Evolutionary conservation across 352 stramenopile species (phyloP).

Genomic region (Pythium chondricola): DNA sequence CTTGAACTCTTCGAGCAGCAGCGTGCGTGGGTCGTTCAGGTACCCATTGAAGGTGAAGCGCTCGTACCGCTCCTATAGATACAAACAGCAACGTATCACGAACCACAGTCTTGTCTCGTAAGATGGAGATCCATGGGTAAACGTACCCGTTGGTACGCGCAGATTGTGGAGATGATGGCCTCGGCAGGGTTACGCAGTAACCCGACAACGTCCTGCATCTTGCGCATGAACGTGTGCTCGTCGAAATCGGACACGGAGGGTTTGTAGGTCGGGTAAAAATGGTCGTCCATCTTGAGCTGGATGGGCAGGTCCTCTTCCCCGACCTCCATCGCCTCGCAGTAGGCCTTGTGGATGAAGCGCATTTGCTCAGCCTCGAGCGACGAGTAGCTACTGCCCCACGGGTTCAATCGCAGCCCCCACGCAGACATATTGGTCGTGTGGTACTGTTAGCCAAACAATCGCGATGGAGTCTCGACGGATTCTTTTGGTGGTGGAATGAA

Average conservation of each 20-base stretch:
- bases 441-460: too few relatives aligned
- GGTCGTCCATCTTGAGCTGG: conserved; percentile 83
- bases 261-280: conserved; percentile 71
- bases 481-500: too few relatives aligned
- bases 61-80: conserved; percentile 57
- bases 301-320: conserved; percentile 77
- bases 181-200: conserved; percentile 74
- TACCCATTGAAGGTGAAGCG: conserved; percentile 78
- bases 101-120: too few relatives aligned
- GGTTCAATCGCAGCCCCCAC: conserved; percentile 80
- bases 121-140: too few relatives aligned
- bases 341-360: conserved; percentile 81
- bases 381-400: conserved; percentile 78
- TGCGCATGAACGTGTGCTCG: conserved; percentile 83
- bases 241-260: conserved; percentile 77
- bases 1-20: conserved; percentile 84
- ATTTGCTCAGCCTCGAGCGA: conserved; percentile 82
- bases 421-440: conserved; percentile 52
- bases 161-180: conserved; percentile 84
- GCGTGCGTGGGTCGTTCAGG: conserved; percentile 72
- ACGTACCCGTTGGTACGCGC: conserved; percentile 62
- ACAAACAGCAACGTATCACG: too few relatives aligned
- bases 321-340: conserved; percentile 79
- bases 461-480: too few relatives aligned
- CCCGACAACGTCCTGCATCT: conserved; percentile 83